Conservation (phyloP, 1,284 basidiomycete genomes). For the Melampsora americana region DNA sequence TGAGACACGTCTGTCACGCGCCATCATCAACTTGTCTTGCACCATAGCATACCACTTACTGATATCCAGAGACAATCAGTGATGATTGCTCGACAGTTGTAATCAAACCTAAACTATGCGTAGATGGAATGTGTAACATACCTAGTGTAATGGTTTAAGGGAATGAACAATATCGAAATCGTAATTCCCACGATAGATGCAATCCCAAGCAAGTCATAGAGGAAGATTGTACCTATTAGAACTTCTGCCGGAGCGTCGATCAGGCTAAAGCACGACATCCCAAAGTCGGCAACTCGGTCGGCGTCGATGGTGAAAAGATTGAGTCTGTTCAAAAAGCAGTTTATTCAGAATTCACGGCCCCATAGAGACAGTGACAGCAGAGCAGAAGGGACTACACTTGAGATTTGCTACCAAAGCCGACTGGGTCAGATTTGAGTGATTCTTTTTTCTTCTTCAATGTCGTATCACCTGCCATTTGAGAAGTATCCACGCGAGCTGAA, state of each 20-base stretch:
- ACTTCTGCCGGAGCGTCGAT: slow-evolving; percentile 25
- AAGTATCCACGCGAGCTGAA: background rate
- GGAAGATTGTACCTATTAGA: slow-evolving; percentile 46
- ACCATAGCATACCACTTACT: slow-evolving; percentile 12
- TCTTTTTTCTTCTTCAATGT: slow-evolving; percentile 9
- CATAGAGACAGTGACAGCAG: background rate
- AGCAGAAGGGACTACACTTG: slow-evolving; percentile 1
- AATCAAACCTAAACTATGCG: background rate
- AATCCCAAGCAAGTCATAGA: slow-evolving; percentile 49
- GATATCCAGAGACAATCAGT: background rate
- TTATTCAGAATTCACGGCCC: background rate
- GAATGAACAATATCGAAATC: slow-evolving; percentile 46
- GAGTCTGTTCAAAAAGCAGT: background rate
- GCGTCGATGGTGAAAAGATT: slow-evolving; percentile 10
- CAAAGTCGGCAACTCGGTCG: slow-evolving; percentile 7
- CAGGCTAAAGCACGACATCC: background rate
- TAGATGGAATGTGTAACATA: background rate
- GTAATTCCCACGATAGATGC: slow-evolving; percentile 47
- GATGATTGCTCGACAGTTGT: background rate
- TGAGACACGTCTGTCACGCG: slow-evolving; percentile 47
- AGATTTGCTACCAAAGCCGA: slow-evolving; percentile 1
- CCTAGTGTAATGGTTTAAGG: slow-evolving; percentile 45
- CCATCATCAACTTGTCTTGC: slow-evolving; percentile 44
- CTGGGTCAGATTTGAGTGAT: background rate
- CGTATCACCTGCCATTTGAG: background rate